Evolutionary conservation across 345 rosid genomes (phyloP), one percentile per base, ranked within the genome.

Genomic region (Streptanthus diversifolius): DNA sequence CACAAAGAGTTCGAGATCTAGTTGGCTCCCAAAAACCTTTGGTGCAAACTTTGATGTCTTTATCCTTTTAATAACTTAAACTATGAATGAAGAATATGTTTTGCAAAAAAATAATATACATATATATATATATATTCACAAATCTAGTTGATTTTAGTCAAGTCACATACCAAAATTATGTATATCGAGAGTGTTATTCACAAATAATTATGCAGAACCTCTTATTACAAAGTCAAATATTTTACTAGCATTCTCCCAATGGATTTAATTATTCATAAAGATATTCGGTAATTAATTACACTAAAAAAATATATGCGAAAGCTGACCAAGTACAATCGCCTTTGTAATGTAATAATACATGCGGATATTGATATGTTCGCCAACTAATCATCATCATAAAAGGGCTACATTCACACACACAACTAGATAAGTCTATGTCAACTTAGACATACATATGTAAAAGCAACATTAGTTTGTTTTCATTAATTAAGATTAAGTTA

Each of bases 311-410:
- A 29, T 18, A 63, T 63, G 44, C 25, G 18, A 30, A 63, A 44
- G 4, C 40, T 63, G 55, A 63, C 17, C 27, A 63, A 44, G 40
- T 44, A 60, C 49, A 60, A 37, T 5, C 8, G 4, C 10, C 1
- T 12, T 25, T 24, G 10, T 44, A 14, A 35, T 33, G 9, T n/a
- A 12, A 11, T 8, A 52, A 27, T 35, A 36, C 48, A 52, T 37
- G 17, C 17, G 51, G 49, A 67, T 24, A 25, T 15, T n/a, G 53
- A 68, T 68, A 27, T 27, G 43, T 41, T 27, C 18, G 63, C 40
- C 72, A 41, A 68, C 63, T 54, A 55, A 55, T 8, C 27, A 68
- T 44, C 63, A 53, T 55, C 30, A 66, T 22, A 5, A 9, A 49
- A 8, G 36, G 63, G 5, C 27, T 25, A 12, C 49, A 15, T 43